These are phyloP conservation scores for Tetradesmus lagerheimii DNA, from an alignment of 139 green algal genomes.

Conservation along the genomic window DNA sequence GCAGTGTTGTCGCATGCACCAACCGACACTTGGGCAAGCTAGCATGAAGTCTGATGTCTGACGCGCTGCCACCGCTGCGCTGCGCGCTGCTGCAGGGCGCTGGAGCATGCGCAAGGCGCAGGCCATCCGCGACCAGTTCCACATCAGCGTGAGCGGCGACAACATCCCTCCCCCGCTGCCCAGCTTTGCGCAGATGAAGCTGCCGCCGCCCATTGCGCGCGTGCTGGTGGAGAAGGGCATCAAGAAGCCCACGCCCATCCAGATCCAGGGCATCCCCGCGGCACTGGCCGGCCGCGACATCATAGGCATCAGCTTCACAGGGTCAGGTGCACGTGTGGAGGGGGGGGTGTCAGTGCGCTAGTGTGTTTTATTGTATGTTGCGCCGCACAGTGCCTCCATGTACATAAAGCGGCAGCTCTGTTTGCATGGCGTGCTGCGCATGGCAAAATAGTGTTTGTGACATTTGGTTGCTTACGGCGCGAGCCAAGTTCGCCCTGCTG, in stretches of 20 bases:
- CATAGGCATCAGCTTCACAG: slow-evolving; percentile 99
- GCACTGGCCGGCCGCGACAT: slow-evolving; percentile 97
- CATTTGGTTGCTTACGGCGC: too few relatives aligned
- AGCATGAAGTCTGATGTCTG: too few relatives aligned
- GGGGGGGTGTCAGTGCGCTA: neutral
- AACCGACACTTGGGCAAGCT: too few relatives aligned
- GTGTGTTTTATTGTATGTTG: too few relatives aligned
- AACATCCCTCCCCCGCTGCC: slow-evolving; percentile 91
- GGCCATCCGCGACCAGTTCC: slow-evolving; percentile 86
- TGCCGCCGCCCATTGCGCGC: slow-evolving; percentile 74
- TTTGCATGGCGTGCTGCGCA: neutral
- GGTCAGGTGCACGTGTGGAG: slow-evolving; percentile 61
- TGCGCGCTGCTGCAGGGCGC: neutral
- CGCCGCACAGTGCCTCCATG: too few relatives aligned
- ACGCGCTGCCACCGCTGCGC: too few relatives aligned
- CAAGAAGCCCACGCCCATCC: slow-evolving; percentile 92
- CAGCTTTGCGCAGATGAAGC: slow-evolving; percentile 84
- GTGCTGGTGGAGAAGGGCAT: slow-evolving; percentile 88
- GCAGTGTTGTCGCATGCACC: neutral
- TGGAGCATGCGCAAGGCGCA: slow-evolving; percentile 43
- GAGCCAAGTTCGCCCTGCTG: neutral
- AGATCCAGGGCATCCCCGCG: slow-evolving; percentile 96
- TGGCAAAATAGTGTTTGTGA: too few relatives aligned
- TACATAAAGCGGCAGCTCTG: neutral
- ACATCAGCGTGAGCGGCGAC: slow-evolving; percentile 93